Percentiles rank a stretch among this genome's conserved stretches.
Conservation (phyloP, 345 rosid genomes). For the Gossypium mustelinum region DNA sequence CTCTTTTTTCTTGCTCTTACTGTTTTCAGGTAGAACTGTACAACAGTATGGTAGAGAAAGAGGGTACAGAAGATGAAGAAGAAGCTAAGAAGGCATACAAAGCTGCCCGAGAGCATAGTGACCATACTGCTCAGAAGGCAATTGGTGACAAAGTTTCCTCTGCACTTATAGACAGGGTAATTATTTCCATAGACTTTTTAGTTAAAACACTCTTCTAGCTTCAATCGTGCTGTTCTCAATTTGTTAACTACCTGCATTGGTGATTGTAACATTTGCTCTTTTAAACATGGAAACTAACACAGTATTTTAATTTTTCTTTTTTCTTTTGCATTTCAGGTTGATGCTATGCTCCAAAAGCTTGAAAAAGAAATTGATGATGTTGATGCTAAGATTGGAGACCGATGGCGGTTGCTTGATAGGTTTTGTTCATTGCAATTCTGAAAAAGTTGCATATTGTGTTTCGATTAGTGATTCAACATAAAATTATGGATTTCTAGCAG, state of each 20-base stretch:
- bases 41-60: slow-evolving; percentile 87
- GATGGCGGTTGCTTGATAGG: slow-evolving; percentile 91
- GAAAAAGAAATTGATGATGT: slow-evolving; percentile 97
- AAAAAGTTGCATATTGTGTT: not conserved
- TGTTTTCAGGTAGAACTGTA: slow-evolving; percentile 67
- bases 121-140: slow-evolving; percentile 55
- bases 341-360: slow-evolving; percentile 89
- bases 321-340: slow-evolving; percentile 53
- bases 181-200: slow-evolving; percentile 5
- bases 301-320: not conserved
- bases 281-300: not conserved
- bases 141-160: slow-evolving; percentile 75
- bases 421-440: slow-evolving; percentile 28
- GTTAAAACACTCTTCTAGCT: not conserved
- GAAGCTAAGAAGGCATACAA: slow-evolving; percentile 72
- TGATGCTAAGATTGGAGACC: slow-evolving; percentile 92
- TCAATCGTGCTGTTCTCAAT: not conserved
- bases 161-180: slow-evolving; percentile 71
- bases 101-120: slow-evolving; percentile 86
- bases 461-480: slow-evolving; percentile 9
- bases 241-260: not conserved
- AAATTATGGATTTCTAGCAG: not conserved
- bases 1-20: not conserved
- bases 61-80: slow-evolving; percentile 74
- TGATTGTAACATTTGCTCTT: not conserved